These are phyloP conservation scores for Hypoxylon sp. DNA, from an alignment of 2,329 filamentous ascomycete genomes.

Conservation along the genomic window DNA sequence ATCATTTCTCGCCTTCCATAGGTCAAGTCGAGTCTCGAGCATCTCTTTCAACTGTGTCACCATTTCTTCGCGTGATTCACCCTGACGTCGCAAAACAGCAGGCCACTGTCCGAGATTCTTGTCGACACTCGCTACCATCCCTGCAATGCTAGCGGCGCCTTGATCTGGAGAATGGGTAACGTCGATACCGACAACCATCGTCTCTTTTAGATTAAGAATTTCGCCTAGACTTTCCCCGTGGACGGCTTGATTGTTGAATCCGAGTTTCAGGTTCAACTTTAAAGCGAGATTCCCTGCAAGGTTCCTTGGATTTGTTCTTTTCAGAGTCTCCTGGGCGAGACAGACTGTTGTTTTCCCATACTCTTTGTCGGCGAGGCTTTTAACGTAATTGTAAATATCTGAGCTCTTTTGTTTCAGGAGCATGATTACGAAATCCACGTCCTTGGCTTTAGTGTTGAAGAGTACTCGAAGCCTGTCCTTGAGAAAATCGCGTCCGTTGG, in stretches of 20 bases:
- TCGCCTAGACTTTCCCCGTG: conserved; percentile 58
- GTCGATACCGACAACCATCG: conserved; percentile 81
- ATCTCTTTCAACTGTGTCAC: conserved; percentile 72
- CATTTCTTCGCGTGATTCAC: conserved; percentile 71
- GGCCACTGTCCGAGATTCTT: conserved; percentile 76
- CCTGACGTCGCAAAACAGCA: conserved; percentile 72
- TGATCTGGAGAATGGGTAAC: conserved; percentile 78
- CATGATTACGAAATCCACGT: too few species aligned
- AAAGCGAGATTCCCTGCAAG: too few species aligned
- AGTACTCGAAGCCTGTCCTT: too few species aligned
- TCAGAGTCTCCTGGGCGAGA: too few species aligned
- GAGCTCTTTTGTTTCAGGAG: too few species aligned
- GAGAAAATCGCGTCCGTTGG: too few species aligned
- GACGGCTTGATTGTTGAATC: conserved; percentile 71
- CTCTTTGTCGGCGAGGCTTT: conserved; percentile 71
- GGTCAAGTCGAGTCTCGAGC: conserved; percentile 69
- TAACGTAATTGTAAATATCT: too few species aligned
- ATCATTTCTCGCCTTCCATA: conserved; percentile 66
- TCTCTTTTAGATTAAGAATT: conserved; percentile 66
- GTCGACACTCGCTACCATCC: conserved; percentile 78
- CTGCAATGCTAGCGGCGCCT: conserved; percentile 75
- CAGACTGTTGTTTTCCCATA: too few species aligned
- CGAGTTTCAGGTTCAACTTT: conserved; percentile 75
- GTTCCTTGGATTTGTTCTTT: too few species aligned
- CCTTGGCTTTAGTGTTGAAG: too few species aligned